Conservation (phyloP, 2,329 filamentous ascomycete genomes). For the Scedosporium minutisporum region DNA sequence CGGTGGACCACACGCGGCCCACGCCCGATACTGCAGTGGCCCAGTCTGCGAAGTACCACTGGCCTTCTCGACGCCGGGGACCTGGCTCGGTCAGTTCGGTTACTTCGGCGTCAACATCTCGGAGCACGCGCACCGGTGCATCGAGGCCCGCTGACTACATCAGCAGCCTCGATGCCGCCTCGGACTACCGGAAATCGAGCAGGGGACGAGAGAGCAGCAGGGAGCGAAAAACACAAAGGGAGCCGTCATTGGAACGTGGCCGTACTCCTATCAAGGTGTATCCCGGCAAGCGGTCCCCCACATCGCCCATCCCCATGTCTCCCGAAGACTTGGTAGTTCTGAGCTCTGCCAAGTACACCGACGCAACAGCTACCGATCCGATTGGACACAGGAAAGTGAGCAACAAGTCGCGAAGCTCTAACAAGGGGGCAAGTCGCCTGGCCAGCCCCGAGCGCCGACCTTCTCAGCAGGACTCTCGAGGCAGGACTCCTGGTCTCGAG, state of each 20-base stretch:
- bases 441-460: conserved; percentile 36
- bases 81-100: conserved; percentile 49
- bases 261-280: conserved; percentile 55
- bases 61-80: conserved; percentile 45
- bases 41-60: conserved; percentile 40
- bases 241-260: conserved; percentile 61
- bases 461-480: conserved; percentile 42
- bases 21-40: conserved; percentile 46
- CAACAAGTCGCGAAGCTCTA: conserved; percentile 30
- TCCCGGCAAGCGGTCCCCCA: conserved; percentile 74
- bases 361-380: background rate
- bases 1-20: conserved; percentile 40
- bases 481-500: conserved; percentile 52
- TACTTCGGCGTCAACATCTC: conserved; percentile 44
- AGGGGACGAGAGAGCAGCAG: conserved; percentile 35
- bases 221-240: conserved; percentile 40
- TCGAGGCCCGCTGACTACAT: conserved; percentile 70
- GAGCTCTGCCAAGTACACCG: conserved; percentile 30
- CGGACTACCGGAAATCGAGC: conserved; percentile 47
- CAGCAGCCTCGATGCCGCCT: conserved; percentile 71
- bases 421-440: conserved; percentile 32
- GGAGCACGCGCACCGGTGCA: conserved; percentile 35
- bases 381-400: conserved; percentile 12
- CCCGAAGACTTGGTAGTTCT: conserved; percentile 69
- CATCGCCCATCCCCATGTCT: conserved; percentile 89